Evolutionary conservation across 768 basidiomycete genomes (phyloP).

Genomic region (Clathrus columnatus): DNA sequence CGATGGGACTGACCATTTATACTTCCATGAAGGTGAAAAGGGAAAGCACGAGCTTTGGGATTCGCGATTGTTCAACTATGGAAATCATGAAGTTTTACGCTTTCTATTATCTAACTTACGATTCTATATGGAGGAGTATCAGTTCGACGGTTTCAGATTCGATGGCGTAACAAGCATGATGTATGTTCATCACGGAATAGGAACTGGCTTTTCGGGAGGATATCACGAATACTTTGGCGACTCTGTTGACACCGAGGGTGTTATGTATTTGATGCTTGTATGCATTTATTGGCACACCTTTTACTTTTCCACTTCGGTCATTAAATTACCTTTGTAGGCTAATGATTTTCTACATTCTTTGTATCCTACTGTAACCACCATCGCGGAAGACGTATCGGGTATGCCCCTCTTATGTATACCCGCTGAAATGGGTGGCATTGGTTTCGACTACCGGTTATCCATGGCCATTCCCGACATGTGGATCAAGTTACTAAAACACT

Average conservation of each 20-base stretch:
- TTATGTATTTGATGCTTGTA: slow-evolving; percentile 96
- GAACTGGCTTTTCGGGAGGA: slow-evolving; percentile 93
- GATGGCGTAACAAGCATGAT: slow-evolving; percentile 99
- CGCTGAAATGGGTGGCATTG: slow-evolving; percentile 75
- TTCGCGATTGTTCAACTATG: slow-evolving; percentile 95
- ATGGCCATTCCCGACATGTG: slow-evolving; percentile 99
- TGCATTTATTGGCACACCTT: slow-evolving; percentile 33
- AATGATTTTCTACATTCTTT: slow-evolving; percentile 82
- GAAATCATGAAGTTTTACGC: slow-evolving; percentile 84
- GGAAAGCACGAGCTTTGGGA: slow-evolving; percentile 98
- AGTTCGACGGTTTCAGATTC: slow-evolving; percentile 96
- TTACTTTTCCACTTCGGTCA: not conserved
- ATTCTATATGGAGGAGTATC: slow-evolving; percentile 92
- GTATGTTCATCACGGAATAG: slow-evolving; percentile 97
- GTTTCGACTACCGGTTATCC: slow-evolving; percentile 95
- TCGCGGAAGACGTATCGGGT: slow-evolving; percentile 98
- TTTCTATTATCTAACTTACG: slow-evolving; percentile 94
- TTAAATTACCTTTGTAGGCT: slow-evolving; percentile 43
- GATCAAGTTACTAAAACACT: slow-evolving; percentile 98
- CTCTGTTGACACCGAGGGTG: slow-evolving; percentile 74
- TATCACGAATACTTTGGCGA: slow-evolving; percentile 98
- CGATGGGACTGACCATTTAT: slow-evolving; percentile 94
- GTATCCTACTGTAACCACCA: slow-evolving; percentile 76
- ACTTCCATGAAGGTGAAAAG: slow-evolving; percentile 90
- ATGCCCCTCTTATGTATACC: slow-evolving; percentile 92